Conservation (phyloP, 2,329 filamentous ascomycete species). For the Arthrocladium fulminans region DNA sequence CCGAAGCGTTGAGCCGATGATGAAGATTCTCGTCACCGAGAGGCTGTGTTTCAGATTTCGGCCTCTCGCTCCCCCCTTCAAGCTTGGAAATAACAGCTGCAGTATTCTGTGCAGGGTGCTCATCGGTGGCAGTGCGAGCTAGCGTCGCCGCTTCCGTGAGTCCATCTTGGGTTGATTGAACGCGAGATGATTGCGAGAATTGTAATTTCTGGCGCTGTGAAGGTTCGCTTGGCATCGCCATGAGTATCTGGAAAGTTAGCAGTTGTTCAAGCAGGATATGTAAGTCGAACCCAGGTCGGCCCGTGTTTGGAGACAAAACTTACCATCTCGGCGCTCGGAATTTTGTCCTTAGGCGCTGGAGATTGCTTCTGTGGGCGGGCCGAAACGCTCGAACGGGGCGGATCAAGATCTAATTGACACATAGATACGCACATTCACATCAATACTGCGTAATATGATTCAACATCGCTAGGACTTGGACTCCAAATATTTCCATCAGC, state of each 20-base stretch:
- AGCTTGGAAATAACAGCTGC: neutral
- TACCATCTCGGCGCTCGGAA: neutral
- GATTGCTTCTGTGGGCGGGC: neutral
- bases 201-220: slow-evolving; percentile 6
- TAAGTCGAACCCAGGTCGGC: neutral
- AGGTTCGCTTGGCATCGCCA: slow-evolving; percentile 1
- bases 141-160: neutral
- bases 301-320: neutral
- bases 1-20: slow-evolving; percentile 19
- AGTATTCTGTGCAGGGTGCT: neutral
- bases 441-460: no score
- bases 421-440: no score
- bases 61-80: neutral
- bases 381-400: neutral
- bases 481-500: no score
- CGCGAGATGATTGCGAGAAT: slow-evolving; percentile 8
- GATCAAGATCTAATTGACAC: neutral
- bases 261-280: neutral
- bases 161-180: slow-evolving; percentile 3
- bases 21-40: slow-evolving; percentile 9
- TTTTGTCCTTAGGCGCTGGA: neutral
- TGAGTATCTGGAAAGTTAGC: neutral
- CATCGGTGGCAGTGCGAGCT: neutral
- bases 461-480: no score
- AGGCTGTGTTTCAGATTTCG: neutral